Evolutionary conservation across 1,139 yeast genomes (phyloP).

Genomic region (Taiozyma sp.): DNA sequence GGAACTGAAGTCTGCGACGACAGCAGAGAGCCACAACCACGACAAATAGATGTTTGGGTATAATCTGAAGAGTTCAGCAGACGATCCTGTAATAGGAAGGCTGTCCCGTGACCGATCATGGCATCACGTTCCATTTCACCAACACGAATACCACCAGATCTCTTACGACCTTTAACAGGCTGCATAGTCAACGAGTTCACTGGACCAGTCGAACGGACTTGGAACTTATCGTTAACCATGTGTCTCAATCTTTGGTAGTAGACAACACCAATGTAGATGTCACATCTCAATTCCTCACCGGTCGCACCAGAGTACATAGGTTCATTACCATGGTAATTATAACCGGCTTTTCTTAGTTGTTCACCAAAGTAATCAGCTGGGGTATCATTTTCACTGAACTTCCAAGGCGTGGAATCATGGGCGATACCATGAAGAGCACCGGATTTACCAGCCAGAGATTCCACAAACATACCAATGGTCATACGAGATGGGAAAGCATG

Average conservation of each 20-base stretch:
- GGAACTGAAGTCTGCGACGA: conserved; percentile 91
- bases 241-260: conserved; percentile 98
- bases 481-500: conserved; percentile 99
- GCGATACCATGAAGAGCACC: conserved; percentile 98
- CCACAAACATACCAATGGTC: conserved; percentile 99
- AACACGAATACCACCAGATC: conserved; percentile 99
- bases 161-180: conserved; percentile 98
- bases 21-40: conserved; percentile 88
- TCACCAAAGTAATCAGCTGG: conserved; percentile 98
- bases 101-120: conserved; percentile 97
- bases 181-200: conserved; percentile 97
- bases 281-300: conserved; percentile 95
- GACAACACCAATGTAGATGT: conserved; percentile 93
- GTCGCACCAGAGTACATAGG: conserved; percentile 99
- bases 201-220: conserved; percentile 98
- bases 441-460: conserved; percentile 95
- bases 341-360: conserved; percentile 82
- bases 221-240: conserved; percentile 99
- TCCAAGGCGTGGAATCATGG: conserved; percentile 97
- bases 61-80: conserved; percentile 94
- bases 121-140: conserved; percentile 99
- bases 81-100: conserved; percentile 92
- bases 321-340: conserved; percentile 97
- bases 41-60: conserved; percentile 86
- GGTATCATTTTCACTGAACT: conserved; percentile 83